Conservation (phyloP, 176 grass and related monocot genomes). For the Microstegium vimineum region DNA sequence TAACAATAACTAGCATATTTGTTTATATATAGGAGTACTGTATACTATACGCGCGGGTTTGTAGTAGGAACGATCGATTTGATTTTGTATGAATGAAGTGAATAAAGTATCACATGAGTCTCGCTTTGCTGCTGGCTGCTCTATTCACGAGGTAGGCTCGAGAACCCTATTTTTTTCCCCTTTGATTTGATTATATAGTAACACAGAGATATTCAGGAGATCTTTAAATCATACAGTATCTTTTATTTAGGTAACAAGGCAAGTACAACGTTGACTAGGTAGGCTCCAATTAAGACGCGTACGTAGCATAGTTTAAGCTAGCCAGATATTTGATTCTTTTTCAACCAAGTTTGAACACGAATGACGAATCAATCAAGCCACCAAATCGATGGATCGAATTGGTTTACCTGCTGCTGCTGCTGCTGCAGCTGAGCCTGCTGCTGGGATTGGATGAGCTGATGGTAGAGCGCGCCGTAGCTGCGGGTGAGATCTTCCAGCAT, state of each 20-base stretch:
- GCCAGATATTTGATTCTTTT: not conserved
- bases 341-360: not conserved
- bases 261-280: constrained; percentile 15
- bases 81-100: not conserved
- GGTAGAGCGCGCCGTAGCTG: constrained; percentile 33
- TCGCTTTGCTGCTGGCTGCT: not conserved
- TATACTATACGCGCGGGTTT: not conserved
- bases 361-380: not conserved
- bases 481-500: constrained; percentile 41
- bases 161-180: not conserved
- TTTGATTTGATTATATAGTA: not conserved
- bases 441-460: constrained; percentile 35
- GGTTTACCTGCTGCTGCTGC: constrained; percentile 12
- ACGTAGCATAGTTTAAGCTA: too few species aligned
- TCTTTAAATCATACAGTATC: not conserved
- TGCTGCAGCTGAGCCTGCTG: not conserved
- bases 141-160: not conserved
- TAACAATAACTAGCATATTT: not conserved
- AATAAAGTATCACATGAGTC: not conserved
- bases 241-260: not conserved
- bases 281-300: not conserved
- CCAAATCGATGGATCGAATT: too few species aligned
- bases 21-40: not conserved
- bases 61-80: not conserved
- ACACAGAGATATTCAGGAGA: not conserved